Conservation (phyloP, 2,329 filamentous ascomycete species). For the Penicillium brasilianum region DNA sequence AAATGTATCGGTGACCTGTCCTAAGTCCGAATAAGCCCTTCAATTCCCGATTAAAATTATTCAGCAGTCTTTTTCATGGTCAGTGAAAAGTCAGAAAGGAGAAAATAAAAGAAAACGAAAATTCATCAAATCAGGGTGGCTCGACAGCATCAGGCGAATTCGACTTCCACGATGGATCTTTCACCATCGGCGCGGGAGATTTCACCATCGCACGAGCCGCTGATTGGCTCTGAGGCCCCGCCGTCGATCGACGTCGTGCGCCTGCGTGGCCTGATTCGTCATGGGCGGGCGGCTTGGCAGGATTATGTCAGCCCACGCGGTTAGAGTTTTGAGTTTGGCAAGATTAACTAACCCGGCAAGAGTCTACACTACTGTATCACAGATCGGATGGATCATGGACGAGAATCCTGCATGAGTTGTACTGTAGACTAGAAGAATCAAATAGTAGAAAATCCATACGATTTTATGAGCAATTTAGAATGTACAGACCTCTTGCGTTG, state of each 20-base stretch:
- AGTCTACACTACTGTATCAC: not conserved
- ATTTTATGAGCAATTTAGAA: no score
- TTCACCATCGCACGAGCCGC: constrained; percentile 35
- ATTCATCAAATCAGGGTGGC: not conserved
- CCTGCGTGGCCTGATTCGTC: constrained; percentile 25
- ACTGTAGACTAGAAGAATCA: no score
- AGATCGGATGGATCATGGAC: no score
- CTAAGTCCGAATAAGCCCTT: no score
- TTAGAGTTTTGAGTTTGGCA: not conserved
- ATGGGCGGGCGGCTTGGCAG: constrained; percentile 13
- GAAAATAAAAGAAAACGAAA: not conserved
- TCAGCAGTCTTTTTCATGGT: not conserved
- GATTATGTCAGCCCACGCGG: constrained; percentile 11
- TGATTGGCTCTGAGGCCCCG: constrained; percentile 33
- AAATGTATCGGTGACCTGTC: no score
- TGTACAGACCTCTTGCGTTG: no score
- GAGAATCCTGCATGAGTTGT: no score
- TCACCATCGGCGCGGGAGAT: constrained; percentile 41
- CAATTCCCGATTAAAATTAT: not conserved
- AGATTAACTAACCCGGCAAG: no score
- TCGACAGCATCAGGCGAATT: not conserved
- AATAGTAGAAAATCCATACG: no score
- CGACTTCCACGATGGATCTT: constrained; percentile 16
- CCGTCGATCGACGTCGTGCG: constrained; percentile 21
- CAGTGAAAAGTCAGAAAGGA: not conserved